Evolutionary conservation across 805 yeast species (phyloP).

Genomic region (Nadsonia fulvescens): DNA sequence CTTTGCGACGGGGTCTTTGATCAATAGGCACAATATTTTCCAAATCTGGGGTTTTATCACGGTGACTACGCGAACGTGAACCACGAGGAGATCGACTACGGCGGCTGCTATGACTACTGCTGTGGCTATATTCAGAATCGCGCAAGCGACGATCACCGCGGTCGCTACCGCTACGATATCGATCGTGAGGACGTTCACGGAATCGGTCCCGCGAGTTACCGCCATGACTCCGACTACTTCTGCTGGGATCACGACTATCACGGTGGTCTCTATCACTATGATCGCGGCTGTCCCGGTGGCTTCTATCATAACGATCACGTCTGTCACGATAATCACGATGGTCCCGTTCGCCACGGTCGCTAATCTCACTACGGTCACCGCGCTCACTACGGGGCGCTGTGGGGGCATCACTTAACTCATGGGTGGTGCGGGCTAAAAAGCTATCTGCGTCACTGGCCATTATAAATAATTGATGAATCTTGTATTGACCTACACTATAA

Average conservation of each 20-base stretch:
- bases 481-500: no score
- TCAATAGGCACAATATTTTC: conserved; percentile 29
- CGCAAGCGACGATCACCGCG: conserved; percentile 1
- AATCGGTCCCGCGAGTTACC: no score
- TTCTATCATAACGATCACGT: no score
- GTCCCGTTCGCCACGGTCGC: conserved; percentile 2
- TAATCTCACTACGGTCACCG: no score
- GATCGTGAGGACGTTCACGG: conserved; percentile 5
- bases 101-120: conserved; percentile 6
- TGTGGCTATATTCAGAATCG: conserved; percentile 5
- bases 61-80: conserved; percentile 3
- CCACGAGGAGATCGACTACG: conserved; percentile 6
- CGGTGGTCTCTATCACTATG: conserved; percentile 11
- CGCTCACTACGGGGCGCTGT: no score
- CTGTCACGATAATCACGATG: conserved; percentile 8
- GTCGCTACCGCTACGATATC: conserved; percentile 4
- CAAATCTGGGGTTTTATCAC: conserved; percentile 14
- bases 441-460: no score
- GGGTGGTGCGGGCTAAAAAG: no score
- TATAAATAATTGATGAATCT: no score
- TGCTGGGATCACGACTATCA: no score
- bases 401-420: no score
- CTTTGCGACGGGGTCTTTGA: conserved; percentile 28
- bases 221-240: no score
- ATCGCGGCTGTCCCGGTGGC: no score